Evolutionary conservation across 495 filamentous ascomycete species (phyloP).

Genomic region (Aspergillus sclerotiicarbonarius): DNA sequence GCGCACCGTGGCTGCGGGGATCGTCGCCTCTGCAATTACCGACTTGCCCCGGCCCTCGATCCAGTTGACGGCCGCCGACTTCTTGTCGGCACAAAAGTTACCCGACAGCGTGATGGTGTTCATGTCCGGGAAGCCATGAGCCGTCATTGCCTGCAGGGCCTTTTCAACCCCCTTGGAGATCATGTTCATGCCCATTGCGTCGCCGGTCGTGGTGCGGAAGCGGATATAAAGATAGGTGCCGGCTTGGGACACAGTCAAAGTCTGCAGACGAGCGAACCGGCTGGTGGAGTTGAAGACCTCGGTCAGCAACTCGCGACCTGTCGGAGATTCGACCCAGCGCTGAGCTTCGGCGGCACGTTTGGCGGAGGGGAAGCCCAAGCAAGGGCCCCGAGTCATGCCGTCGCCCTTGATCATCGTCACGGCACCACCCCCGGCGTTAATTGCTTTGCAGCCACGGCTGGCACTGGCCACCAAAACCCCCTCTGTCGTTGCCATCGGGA

Average conservation of each 20-base stretch:
- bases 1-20: conserved; percentile 82
- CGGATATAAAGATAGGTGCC: conserved; percentile 95
- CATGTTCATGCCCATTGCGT: conserved; percentile 99
- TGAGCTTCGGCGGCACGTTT: conserved; percentile 91
- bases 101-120: conserved; percentile 88
- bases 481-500: conserved; percentile 98
- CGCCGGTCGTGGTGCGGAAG: conserved; percentile 97
- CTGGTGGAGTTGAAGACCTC: conserved; percentile 94
- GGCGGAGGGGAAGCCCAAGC: conserved; percentile 86
- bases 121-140: conserved; percentile 97
- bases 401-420: conserved; percentile 93
- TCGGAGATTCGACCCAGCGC: conserved; percentile 90
- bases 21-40: conserved; percentile 94
- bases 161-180: conserved; percentile 98
- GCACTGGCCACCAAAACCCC: conserved; percentile 93
- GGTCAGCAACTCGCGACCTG: conserved; percentile 76
- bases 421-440: conserved; percentile 93
- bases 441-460: conserved; percentile 91
- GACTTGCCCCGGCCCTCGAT: conserved; percentile 97
- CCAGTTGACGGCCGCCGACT: conserved; percentile 97
- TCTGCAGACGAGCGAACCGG: conserved; percentile 85
- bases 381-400: conserved; percentile 97
- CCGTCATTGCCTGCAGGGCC: conserved; percentile 83
- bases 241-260: conserved; percentile 85
- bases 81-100: conserved; percentile 99